A percentile compares a stretch with the other conserved stretches of the same genome.
These are phyloP conservation scores for Ilyonectria mors-panacis DNA, from an alignment of 2,329 filamentous ascomycete species.

Conservation along the genomic window DNA sequence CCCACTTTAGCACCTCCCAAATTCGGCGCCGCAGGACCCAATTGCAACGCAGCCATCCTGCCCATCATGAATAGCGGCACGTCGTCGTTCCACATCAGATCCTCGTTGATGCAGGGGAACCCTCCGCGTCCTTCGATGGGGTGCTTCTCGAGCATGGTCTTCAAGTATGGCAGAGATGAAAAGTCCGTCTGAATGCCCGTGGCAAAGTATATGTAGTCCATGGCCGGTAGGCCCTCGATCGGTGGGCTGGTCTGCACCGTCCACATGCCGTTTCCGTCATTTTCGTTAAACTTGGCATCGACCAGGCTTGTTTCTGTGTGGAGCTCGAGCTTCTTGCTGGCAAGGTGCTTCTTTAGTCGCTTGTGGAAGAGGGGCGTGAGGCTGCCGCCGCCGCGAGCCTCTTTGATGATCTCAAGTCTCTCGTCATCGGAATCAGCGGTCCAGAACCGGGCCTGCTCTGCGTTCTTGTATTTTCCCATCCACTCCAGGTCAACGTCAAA, in stretches of 20 bases:
- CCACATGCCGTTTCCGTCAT: conserved; percentile 54
- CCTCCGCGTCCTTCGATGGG: conserved; percentile 76
- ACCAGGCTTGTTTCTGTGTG: conserved; percentile 71
- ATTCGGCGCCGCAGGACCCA: conserved; percentile 82
- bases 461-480: conserved; percentile 88
- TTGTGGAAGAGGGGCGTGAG: conserved; percentile 79
- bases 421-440: conserved; percentile 80
- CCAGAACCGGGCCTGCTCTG: conserved; percentile 84
- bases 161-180: conserved; percentile 71
- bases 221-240: conserved; percentile 65
- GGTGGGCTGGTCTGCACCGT: conserved; percentile 67
- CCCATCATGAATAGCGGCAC: conserved; percentile 82
- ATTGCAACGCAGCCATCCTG: conserved; percentile 74
- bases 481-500: conserved; percentile 84
- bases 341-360: conserved; percentile 73
- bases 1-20: conserved; percentile 80
- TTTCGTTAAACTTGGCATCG: conserved; percentile 64
- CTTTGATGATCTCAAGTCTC: conserved; percentile 74
- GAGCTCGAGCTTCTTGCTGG: conserved; percentile 66
- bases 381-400: conserved; percentile 82
- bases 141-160: conserved; percentile 70
- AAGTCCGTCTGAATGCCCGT: conserved; percentile 80
- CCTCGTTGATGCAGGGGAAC: conserved; percentile 80
- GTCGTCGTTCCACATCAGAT: conserved; percentile 81
- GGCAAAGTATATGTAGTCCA: conserved; percentile 82